Evolutionary conservation across 1,139 yeast genomes (phyloP).

Genomic region (Pneumocystis carinii): DNA sequence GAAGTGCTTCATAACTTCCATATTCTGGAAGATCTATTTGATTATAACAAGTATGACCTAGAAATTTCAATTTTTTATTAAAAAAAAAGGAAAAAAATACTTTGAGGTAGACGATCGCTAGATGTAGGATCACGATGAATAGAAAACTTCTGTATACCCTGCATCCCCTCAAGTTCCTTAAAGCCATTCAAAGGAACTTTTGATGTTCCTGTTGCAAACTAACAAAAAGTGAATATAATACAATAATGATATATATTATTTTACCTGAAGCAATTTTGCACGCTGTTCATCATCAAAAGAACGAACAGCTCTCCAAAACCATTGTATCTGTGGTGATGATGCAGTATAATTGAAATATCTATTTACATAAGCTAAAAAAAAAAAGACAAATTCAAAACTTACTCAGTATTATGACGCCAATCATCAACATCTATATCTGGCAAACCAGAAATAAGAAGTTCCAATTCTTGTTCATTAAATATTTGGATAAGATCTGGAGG

Average conservation of each 20-base stretch:
- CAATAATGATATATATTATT: background rate
- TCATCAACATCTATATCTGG: slow-evolving; percentile 94
- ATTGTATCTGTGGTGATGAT: slow-evolving; percentile 74
- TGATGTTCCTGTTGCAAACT: slow-evolving; percentile 89
- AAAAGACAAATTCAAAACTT: background rate
- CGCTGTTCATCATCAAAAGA: slow-evolving; percentile 89
- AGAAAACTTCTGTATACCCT: slow-evolving; percentile 73
- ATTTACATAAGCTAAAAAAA: background rate
- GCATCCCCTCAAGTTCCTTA: slow-evolving; percentile 75
- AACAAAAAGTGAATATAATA: background rate
- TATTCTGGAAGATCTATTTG: slow-evolving; percentile 91
- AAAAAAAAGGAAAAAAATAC: slow-evolving; percentile 36
- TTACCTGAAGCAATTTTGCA: slow-evolving; percentile 65
- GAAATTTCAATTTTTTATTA: background rate
- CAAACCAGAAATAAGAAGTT: slow-evolving; percentile 77
- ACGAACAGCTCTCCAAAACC: slow-evolving; percentile 98
- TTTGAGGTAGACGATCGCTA: slow-evolving; percentile 60
- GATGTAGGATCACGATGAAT: slow-evolving; percentile 83
- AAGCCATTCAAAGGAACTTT: slow-evolving; percentile 94
- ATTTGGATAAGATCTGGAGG: slow-evolving; percentile 76
- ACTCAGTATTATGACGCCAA: slow-evolving; percentile 78
- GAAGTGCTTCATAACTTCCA: slow-evolving; percentile 68
- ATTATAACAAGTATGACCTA: slow-evolving; percentile 75
- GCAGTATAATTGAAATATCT: slow-evolving; percentile 62
- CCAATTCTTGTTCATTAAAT: slow-evolving; percentile 92